These are phyloP conservation scores for Tubosaeta brunneosetosa DNA, from an alignment of 768 basidiomycete species.

Conservation along the genomic window DNA sequence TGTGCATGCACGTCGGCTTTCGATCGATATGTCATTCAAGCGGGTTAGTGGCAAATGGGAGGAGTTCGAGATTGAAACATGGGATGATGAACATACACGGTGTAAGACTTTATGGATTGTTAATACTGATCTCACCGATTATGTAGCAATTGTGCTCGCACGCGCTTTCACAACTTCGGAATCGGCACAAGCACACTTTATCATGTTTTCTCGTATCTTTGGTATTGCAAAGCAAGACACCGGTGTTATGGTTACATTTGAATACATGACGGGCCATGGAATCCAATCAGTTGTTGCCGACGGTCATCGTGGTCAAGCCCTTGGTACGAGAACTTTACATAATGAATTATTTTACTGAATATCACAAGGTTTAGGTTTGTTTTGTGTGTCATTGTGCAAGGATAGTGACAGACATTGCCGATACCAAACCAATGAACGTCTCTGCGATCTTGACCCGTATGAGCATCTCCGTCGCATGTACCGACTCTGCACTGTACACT, in stretches of 20 bases:
- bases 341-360: too few relatives aligned
- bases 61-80: too few relatives aligned
- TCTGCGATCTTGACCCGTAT: not conserved
- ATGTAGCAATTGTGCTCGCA: constrained; percentile 1
- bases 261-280: not conserved
- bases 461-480: not conserved
- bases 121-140: too few relatives aligned
- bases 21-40: too few relatives aligned
- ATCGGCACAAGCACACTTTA: not conserved
- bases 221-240: not conserved
- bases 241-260: not conserved
- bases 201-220: constrained; percentile 3
- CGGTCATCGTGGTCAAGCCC: constrained; percentile 1
- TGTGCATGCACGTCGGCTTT: too few relatives aligned
- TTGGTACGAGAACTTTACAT: not conserved
- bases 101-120: too few relatives aligned
- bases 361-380: too few relatives aligned
- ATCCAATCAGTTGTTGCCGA: constrained; percentile 6
- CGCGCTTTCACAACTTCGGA: constrained; percentile 1
- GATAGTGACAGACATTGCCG: too few relatives aligned
- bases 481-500: not conserved
- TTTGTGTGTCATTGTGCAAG: too few relatives aligned
- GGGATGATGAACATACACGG: too few relatives aligned
- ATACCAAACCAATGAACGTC: too few relatives aligned
- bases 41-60: too few relatives aligned